Evolutionary conservation across 345 rosid species (phyloP).

Genomic region (Arabidopsis arenosa): DNA sequence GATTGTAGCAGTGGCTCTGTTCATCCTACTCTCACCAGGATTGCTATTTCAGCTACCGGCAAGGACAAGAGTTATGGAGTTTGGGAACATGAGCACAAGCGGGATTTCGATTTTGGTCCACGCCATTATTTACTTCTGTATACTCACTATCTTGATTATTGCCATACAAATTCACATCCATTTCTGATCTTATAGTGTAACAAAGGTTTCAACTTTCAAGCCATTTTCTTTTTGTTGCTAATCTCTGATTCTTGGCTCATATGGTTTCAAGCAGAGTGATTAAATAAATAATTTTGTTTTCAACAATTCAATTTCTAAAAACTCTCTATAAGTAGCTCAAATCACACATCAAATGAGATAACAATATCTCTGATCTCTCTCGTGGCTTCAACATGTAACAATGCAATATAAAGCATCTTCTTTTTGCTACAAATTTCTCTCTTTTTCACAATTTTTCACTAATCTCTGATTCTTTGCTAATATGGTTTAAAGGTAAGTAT

Average conservation of each 20-base stretch:
- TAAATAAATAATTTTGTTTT: conserved; percentile 28
- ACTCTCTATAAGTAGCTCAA: neutral
- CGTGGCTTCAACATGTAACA: conserved; percentile 2
- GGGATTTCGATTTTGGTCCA: conserved; percentile 89
- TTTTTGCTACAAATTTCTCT: neutral
- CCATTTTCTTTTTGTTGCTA: neutral
- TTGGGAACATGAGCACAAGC: conserved; percentile 93
- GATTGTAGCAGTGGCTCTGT: conserved; percentile 68
- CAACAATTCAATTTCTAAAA: conserved; percentile 3
- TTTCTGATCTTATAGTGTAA: conserved; percentile 31
- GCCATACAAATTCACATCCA: conserved; percentile 61
- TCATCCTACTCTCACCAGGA: conserved; percentile 93
- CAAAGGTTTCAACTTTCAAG: neutral
- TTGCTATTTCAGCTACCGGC: conserved; percentile 90
- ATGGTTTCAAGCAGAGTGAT: conserved; percentile 21
- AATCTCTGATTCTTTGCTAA: neutral
- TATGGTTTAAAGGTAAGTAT: neutral
- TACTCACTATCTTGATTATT: conserved; percentile 76
- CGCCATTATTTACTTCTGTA: conserved; percentile 80
- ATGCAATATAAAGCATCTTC: conserved; percentile 17
- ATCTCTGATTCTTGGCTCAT: conserved; percentile 39
- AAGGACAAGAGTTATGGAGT: conserved; percentile 76
- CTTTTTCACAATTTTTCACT: conserved; percentile 7
- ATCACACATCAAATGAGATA: conserved; percentile 2
- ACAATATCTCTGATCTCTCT: conserved; percentile 16